Evolutionary conservation across 352 stramenopile genomes (phyloP).

Genomic region (Pythium graminicola): DNA sequence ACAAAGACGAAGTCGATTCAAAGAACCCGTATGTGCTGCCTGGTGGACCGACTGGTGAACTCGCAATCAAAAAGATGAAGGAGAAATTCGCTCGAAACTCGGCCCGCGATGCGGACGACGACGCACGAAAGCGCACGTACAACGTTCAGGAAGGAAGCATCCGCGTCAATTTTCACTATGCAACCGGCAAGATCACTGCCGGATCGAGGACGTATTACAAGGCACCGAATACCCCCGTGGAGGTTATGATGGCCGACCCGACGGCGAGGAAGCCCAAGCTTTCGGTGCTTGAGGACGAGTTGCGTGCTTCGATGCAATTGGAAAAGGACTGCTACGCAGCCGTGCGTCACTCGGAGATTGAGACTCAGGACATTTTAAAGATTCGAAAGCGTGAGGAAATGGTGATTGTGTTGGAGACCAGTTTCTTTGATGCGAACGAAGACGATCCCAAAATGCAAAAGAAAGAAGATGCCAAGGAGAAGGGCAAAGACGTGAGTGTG

Average conservation of each 20-base stretch:
- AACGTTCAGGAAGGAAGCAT: conserved; percentile 88
- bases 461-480: conserved; percentile 61
- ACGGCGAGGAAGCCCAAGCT: conserved; percentile 57
- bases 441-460: conserved; percentile 55
- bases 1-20: conserved; percentile 69
- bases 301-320: conserved; percentile 57
- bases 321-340: conserved; percentile 91
- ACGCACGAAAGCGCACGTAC: conserved; percentile 88
- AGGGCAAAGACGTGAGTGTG: conserved; percentile 52
- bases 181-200: conserved; percentile 88
- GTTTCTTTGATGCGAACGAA: conserved; percentile 74
- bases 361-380: conserved; percentile 90
- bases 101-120: conserved; percentile 44
- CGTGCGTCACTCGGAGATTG: conserved; percentile 79
- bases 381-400: conserved; percentile 85
- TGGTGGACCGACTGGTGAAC: conserved; percentile 57
- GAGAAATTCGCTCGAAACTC: conserved; percentile 85
- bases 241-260: conserved; percentile 68
- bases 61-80: conserved; percentile 91
- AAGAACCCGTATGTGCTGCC: conserved; percentile 79
- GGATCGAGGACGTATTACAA: conserved; percentile 79
- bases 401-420: conserved; percentile 75
- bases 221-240: conserved; percentile 50
- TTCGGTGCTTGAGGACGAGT: conserved; percentile 69
- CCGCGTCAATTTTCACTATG: conserved; percentile 88